These are phyloP conservation scores for Coemansia sp. DNA, from an alignment of 192 early-diverging fungal species.

Conservation along the genomic window DNA sequence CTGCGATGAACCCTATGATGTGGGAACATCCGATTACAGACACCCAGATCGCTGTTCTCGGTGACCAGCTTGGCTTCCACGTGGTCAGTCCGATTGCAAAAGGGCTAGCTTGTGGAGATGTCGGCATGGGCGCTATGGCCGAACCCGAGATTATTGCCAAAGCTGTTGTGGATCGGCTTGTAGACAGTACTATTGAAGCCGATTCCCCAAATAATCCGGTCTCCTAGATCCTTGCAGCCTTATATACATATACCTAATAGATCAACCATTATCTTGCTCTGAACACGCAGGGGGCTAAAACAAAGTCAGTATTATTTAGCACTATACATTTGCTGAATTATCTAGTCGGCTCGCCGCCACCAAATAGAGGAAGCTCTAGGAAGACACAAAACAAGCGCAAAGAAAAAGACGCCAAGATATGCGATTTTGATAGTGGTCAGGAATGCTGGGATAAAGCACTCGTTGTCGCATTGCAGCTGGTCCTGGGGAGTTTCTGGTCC, in stretches of 20 bases:
- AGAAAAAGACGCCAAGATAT: slow-evolving; percentile 34
- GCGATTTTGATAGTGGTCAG: slow-evolving; percentile 30
- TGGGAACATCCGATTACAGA: slow-evolving; percentile 90
- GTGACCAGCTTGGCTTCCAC: slow-evolving; percentile 57
- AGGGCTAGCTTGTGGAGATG: slow-evolving; percentile 88
- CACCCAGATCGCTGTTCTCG: slow-evolving; percentile 63
- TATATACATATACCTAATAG: no score
- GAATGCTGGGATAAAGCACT: slow-evolving; percentile 50
- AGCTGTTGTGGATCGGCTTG: slow-evolving; percentile 28
- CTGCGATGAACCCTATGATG: slow-evolving; percentile 99
- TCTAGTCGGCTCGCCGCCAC: slow-evolving; percentile 1
- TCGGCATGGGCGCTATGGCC: slow-evolving; percentile 89
- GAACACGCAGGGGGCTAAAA: no score
- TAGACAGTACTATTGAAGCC: background rate
- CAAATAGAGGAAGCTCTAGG: slow-evolving; percentile 16
- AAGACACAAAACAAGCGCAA: slow-evolving; percentile 29
- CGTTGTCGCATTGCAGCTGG: slow-evolving; percentile 26
- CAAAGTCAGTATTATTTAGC: background rate
- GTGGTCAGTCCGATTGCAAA: slow-evolving; percentile 82
- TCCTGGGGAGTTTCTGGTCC: slow-evolving; percentile 13
- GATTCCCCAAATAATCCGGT: background rate
- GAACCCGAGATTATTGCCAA: slow-evolving; percentile 66
- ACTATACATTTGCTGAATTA: background rate
- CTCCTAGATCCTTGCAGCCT: background rate
- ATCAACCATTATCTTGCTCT: no score